Percentiles rank a stretch among this genome's conserved stretches.
Evolutionary conservation across 306 rosid species (phyloP).

Genomic region (Prunus campanulata): DNA sequence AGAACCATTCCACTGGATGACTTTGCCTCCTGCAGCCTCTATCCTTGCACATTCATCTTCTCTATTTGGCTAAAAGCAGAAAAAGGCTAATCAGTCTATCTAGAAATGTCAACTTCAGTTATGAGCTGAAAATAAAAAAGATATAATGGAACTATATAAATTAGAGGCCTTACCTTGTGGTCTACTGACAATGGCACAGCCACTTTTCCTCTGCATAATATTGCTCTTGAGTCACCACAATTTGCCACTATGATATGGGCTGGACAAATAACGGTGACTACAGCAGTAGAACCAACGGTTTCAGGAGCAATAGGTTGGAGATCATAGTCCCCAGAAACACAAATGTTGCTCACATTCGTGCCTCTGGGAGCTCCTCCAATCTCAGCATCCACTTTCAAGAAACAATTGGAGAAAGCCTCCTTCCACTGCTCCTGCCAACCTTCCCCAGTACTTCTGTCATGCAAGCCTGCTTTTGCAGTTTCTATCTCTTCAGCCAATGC

Average conservation of each 20-base stretch:
- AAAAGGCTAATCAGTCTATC: slow-evolving; percentile 11
- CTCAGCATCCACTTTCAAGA: slow-evolving; percentile 64
- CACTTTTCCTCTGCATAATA: slow-evolving; percentile 68
- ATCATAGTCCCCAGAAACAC: slow-evolving; percentile 20
- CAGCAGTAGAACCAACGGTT: slow-evolving; percentile 85
- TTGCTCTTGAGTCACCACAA: slow-evolving; percentile 85
- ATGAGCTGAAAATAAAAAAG: neutral
- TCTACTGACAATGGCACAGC: slow-evolving; percentile 68
- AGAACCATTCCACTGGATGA: slow-evolving; percentile 78
- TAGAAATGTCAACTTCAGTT: slow-evolving; percentile 9
- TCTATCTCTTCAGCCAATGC: slow-evolving; percentile 64
- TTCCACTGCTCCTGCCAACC: slow-evolving; percentile 57
- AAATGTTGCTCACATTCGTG: slow-evolving; percentile 19
- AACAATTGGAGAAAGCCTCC: slow-evolving; percentile 58
- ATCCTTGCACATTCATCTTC: slow-evolving; percentile 72
- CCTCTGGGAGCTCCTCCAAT: slow-evolving; percentile 42
- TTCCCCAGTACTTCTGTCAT: slow-evolving; percentile 21
- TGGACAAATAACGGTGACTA: slow-evolving; percentile 61
- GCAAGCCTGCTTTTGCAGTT: slow-evolving; percentile 27
- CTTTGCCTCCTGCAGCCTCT: slow-evolving; percentile 87
- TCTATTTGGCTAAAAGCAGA: slow-evolving; percentile 60
- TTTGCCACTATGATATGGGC: slow-evolving; percentile 63
- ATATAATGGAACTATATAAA: neutral
- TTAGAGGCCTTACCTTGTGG: slow-evolving; percentile 60
- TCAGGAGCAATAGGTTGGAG: slow-evolving; percentile 58